Base-by-base conservation (phyloP, 148 eudicot genomes). In the Arctostaphylos glauca region DNA sequence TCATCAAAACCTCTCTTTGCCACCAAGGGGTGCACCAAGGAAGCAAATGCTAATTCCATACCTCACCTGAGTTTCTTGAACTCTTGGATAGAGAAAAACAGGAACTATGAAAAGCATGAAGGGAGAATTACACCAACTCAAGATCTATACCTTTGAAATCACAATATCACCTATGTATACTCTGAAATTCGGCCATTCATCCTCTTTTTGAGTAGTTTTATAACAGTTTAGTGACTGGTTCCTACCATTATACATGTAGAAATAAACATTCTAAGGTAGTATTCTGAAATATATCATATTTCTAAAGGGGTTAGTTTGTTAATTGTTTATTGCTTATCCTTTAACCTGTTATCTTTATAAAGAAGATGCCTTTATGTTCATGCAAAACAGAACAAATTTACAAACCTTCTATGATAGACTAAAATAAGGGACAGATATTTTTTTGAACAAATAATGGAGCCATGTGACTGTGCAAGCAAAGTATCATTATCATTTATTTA, bases 21-120 rank as follows among this genome's bases (percentile, higher is more conserved):
- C 78, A 77, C 47, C 10, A 75, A 81, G 16, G 80, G 62, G 59
- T 46, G 73, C 54, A 67, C 55, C 31, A 74, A 41, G 43, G 87
- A 84, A 80, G 90, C 85, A 79, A 77, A 48, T n/a, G 81, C 62
- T 81, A 77, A 72, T 19, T 83, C 87, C 92, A 90, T 90, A 66
- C 44, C 70, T 66, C 38, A 0, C 44, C 16, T 66, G 18, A 4
- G 71, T 66, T 66, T 43, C 31, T 66, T 16, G 31, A 66, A 25
- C 4, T 25, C 16, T 66, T 66, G 71, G 44, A 66, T 12, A 2
- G 16, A 25, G 71, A 66, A 66, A 64, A 5, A 64, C 10, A 41
- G 41, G 38, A 64, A 23, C 14, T 64, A 9, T 9, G 14, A 21
- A 21, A 31, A 23, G 25, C 9, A 64, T 64, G 3, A 64, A 9